A percentile compares a stretch with the other conserved stretches of the same genome.
These are phyloP conservation scores for Lecanicillium sp. DNA, from an alignment of 2,329 filamentous ascomycete genomes.

Conservation along the genomic window DNA sequence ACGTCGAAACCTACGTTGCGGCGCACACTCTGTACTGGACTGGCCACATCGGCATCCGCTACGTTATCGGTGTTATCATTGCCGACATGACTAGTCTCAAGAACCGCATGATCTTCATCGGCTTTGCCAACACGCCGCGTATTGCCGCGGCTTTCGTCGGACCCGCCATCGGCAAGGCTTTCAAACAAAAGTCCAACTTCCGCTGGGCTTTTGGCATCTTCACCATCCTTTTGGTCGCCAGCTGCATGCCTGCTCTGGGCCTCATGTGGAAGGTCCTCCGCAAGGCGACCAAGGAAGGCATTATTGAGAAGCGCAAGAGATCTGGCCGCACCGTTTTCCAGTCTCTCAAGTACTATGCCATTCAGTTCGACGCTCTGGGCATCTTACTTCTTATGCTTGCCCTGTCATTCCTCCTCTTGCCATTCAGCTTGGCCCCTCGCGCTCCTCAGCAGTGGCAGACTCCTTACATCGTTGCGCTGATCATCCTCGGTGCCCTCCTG, in stretches of 20 bases:
- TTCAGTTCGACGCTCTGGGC: constrained; percentile 55
- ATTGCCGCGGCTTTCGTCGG: constrained; percentile 41
- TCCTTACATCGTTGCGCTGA: constrained; percentile 39
- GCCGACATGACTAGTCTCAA: constrained; percentile 37
- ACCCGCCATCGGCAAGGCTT: constrained; percentile 32
- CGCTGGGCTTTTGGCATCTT: constrained; percentile 55
- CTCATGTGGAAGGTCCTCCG: constrained; percentile 23
- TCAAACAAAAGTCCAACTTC: constrained; percentile 33
- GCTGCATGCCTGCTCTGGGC: constrained; percentile 29
- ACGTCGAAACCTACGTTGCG: constrained; percentile 53
- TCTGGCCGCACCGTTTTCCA: constrained; percentile 40
- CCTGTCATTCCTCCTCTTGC: constrained; percentile 47
- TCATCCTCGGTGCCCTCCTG: constrained; percentile 45
- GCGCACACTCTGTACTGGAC: constrained; percentile 60
- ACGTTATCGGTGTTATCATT: constrained; percentile 36
- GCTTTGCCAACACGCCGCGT: constrained; percentile 36
- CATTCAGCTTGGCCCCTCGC: constrained; percentile 36
- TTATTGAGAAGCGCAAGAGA: constrained; percentile 38
- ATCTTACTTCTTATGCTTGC: constrained; percentile 45
- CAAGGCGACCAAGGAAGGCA: constrained; percentile 4
- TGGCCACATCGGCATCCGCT: constrained; percentile 40
- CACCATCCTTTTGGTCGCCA: constrained; percentile 54
- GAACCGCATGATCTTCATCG: constrained; percentile 39
- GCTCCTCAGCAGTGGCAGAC: constrained; percentile 35
- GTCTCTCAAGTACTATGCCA: constrained; percentile 45